Conservation (phyloP, 305 asterid species). For the Withania somnifera region DNA sequence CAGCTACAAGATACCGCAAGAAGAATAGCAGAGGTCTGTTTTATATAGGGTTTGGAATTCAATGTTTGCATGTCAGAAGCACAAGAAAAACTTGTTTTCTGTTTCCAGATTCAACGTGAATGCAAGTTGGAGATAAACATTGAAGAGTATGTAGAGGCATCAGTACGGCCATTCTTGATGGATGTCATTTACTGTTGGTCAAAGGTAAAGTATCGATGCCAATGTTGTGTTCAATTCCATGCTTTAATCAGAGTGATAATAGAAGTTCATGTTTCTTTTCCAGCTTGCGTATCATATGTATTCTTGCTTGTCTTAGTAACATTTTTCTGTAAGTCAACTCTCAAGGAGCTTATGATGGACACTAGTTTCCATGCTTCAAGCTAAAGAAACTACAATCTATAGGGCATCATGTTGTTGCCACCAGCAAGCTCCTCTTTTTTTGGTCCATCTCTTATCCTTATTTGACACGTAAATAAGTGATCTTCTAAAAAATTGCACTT, state of each 20-base stretch:
- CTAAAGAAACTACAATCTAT: not conserved
- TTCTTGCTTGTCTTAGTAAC: not conserved
- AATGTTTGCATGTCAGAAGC: not conserved
- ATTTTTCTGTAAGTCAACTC: not conserved
- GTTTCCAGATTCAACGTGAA: slow-evolving; percentile 82
- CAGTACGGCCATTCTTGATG: slow-evolving; percentile 84
- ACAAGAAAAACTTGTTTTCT: not conserved
- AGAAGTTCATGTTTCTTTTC: not conserved
- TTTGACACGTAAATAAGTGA: not conserved
- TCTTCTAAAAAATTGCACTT: not conserved
- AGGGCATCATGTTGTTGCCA: not conserved
- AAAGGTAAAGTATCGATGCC: slow-evolving; percentile 42
- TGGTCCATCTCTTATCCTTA: not conserved
- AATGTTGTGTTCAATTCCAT: not conserved
- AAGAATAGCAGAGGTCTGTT: slow-evolving; percentile 80
- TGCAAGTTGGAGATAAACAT: slow-evolving; percentile 87
- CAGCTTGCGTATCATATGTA: not conserved
- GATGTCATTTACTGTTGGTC: slow-evolving; percentile 99
- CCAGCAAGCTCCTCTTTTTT: not conserved
- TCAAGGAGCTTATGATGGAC: not conserved
- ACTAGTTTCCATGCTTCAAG: not conserved
- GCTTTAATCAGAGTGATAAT: not conserved
- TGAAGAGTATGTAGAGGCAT: slow-evolving; percentile 93
- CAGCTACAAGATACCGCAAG: slow-evolving; percentile 95
- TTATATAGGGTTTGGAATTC: no score